These are phyloP conservation scores for Tephrocybe sp. DNA, from an alignment of 768 basidiomycete genomes.

Conservation along the genomic window DNA sequence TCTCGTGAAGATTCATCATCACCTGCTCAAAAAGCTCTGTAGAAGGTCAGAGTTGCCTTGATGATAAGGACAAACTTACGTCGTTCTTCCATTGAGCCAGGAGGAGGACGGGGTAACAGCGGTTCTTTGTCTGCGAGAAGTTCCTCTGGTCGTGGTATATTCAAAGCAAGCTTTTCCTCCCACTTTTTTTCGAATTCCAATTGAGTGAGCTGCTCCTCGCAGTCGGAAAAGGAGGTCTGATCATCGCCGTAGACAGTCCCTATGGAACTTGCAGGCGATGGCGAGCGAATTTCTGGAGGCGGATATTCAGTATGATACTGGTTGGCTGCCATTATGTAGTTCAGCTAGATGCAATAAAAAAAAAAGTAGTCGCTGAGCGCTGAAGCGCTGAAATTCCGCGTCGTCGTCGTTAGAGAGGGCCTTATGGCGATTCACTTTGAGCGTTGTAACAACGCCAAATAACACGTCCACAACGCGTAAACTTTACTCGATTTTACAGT, in stretches of 20 bases:
- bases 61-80: slow-evolving; percentile 23
- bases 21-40: slow-evolving; percentile 34
- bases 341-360: neutral
- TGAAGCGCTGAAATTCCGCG: neutral
- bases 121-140: slow-evolving; percentile 36
- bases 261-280: slow-evolving; percentile 52
- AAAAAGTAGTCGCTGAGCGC: neutral
- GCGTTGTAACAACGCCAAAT: neutral
- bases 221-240: slow-evolving; percentile 43
- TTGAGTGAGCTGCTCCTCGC: slow-evolving; percentile 35
- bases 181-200: slow-evolving; percentile 41
- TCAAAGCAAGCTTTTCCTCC: slow-evolving; percentile 34
- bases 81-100: slow-evolving; percentile 29
- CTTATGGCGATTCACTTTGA: neutral
- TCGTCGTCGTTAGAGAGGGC: neutral
- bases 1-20: slow-evolving; percentile 30
- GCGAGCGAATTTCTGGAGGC: slow-evolving; percentile 42
- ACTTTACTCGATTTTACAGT: neutral
- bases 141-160: slow-evolving; percentile 37
- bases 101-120: slow-evolving; percentile 28
- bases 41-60: neutral
- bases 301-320: slow-evolving; percentile 43
- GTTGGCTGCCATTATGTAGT: slow-evolving; percentile 19
- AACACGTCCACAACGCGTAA: slow-evolving; percentile 2
- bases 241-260: slow-evolving; percentile 45